Percentiles rank a stretch among this genome's conserved stretches.
These are phyloP conservation scores for Epithele typhae DNA, from an alignment of 768 basidiomycete genomes.

Conservation along the genomic window DNA sequence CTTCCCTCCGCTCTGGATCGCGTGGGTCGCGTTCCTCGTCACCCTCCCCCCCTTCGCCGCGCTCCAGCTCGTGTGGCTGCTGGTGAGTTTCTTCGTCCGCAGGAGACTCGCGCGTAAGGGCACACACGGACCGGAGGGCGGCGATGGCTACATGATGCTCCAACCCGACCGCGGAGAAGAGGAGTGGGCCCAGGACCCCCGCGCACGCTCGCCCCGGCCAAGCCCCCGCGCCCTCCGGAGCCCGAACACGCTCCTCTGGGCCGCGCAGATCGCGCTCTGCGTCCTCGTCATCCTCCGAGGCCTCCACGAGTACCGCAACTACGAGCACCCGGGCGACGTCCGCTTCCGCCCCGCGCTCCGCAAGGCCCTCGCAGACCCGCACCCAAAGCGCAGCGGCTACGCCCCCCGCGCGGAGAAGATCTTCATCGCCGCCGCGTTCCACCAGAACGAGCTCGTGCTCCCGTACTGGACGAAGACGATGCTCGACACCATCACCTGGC, in stretches of 20 bases:
- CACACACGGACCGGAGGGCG: not conserved
- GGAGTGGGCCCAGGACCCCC: not conserved
- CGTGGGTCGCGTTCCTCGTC: too few species aligned
- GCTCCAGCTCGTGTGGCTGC: too few species aligned
- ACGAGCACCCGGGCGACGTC: conserved; percentile 24
- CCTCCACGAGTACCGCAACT: conserved; percentile 8
- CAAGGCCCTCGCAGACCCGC: conserved; percentile 17
- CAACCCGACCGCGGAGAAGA: not conserved
- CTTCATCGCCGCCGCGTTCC: conserved; percentile 34
- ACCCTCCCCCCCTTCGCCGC: too few species aligned
- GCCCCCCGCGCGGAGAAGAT: conserved; percentile 5
- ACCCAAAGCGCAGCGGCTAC: conserved; percentile 17
- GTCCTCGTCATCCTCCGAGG: conserved; percentile 5
- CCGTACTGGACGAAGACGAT: conserved; percentile 36
- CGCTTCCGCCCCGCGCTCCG: conserved; percentile 21
- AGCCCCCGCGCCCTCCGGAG: not conserved
- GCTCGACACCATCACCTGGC: conserved; percentile 30
- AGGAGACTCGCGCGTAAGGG: not conserved
- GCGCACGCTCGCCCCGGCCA: not conserved
- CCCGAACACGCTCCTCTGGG: not conserved
- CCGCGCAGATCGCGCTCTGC: conserved; percentile 1
- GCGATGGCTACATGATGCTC: not conserved
- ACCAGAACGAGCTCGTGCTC: conserved; percentile 33
- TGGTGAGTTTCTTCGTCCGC: too few species aligned
- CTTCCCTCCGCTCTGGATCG: too few species aligned